Evolutionary conservation across 2,329 filamentous ascomycete species (phyloP).

Genomic region (Colletotrichum higginsianum): DNA sequence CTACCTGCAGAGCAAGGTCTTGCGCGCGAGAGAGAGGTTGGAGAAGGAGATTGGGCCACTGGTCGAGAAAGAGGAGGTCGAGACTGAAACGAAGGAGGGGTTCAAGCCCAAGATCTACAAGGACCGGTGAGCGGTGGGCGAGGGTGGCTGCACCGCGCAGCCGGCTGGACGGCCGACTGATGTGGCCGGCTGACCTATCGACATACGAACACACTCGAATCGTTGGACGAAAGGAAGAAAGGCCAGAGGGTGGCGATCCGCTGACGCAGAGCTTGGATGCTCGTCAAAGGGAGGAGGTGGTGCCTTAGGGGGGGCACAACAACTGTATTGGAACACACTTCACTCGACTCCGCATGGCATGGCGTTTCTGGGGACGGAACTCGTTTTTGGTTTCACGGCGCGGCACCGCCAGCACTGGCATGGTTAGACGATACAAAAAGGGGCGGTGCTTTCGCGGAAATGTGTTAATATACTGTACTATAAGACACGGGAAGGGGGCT

Average conservation of each 20-base stretch:
- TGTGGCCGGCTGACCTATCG: not conserved
- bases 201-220: not conserved
- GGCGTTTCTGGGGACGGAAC: slow-evolving; percentile 41
- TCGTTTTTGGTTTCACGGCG: slow-evolving; percentile 25
- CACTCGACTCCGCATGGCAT: slow-evolving; percentile 45
- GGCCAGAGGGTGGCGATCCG: slow-evolving; percentile 5
- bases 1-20: slow-evolving; percentile 97
- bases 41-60: slow-evolving; percentile 86
- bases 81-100: slow-evolving; percentile 85
- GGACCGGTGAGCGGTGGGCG: slow-evolving; percentile 61
- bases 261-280: not conserved
- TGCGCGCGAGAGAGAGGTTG: slow-evolving; percentile 91
- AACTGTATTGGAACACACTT: slow-evolving; percentile 43
- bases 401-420: slow-evolving; percentile 41
- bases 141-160: not conserved
- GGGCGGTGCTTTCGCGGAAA: slow-evolving; percentile 25
- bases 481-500: slow-evolving; percentile 13
- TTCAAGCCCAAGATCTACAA: slow-evolving; percentile 98
- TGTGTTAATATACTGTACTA: slow-evolving; percentile 43
- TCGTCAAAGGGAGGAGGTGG: slow-evolving; percentile 1
- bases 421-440: slow-evolving; percentile 41
- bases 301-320: slow-evolving; percentile 4
- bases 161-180: not conserved
- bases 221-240: not conserved
- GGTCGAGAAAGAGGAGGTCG: slow-evolving; percentile 78